Base-by-base conservation (phyloP, 202 grass and related monocot species). In the Hordeum pubiflorum region DNA sequence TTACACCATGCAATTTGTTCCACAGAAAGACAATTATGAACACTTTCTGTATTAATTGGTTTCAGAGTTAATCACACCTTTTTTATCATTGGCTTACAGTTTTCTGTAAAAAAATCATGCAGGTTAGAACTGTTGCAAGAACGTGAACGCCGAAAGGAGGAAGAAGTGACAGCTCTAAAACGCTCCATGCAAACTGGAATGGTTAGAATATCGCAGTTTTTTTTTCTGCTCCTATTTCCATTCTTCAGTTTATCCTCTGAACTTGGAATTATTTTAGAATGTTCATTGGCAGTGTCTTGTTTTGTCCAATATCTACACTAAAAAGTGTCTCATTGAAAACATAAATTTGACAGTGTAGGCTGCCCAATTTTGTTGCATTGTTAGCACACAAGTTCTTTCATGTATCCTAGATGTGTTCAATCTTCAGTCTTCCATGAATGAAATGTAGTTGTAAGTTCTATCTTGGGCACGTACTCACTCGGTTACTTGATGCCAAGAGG, bases 151-250 rank as follows among this genome's bases (percentile, higher is more conserved):
- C 84, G 89, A 62, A 99, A 99, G 85, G 96, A 95, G 79, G 90
- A 91, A 64, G 86, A 99, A 88, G 87, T 96, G 17, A 89, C 88
- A 79, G 87, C 97, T 82, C 76, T 99, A 50, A 99, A 96, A 81
- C 81, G 87, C 31, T 93, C 97, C 23, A 99, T 99, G 97, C 92
- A 99, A 89, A 89, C 85, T 87, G 97, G 97, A 84, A 88, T 99
- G 97, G 97, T 99, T 83, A 84, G 89, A 88, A 79, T 75, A 52
- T 27, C 52, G 13, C 12, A 72, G 8, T 44, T 54, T 60, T 64
- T 58, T 40, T 59, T 68, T 14, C 1, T 6, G 61, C 1, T 55
- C 33, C 29, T 64, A 15, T 23, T 33, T 18, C 23, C 34, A 82
- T 79, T 9, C 5, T 14, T n/a, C 1, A 1, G 64, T 34, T 6